Evolutionary conservation across 2,329 filamentous ascomycete genomes (phyloP).

Genomic region (Talaromyces islandicus): DNA sequence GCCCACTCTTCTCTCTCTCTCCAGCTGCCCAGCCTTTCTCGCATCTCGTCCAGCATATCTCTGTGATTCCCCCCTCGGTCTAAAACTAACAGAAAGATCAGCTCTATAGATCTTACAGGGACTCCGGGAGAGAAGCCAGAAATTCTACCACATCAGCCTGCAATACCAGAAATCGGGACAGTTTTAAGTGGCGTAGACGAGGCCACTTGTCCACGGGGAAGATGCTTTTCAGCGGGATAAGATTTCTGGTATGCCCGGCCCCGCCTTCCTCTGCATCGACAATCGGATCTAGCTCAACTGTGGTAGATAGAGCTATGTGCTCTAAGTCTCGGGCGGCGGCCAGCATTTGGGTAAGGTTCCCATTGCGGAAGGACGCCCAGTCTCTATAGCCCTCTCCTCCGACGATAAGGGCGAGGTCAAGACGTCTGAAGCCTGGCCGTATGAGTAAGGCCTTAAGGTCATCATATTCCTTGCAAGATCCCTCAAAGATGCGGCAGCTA

Average conservation of each 20-base stretch:
- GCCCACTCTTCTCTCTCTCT: background rate
- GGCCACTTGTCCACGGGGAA: conserved; percentile 25
- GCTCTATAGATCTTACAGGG: conserved; percentile 25
- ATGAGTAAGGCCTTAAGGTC: conserved; percentile 17
- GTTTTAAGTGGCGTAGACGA: conserved; percentile 24
- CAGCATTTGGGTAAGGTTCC: conserved; percentile 1
- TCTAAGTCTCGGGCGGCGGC: background rate
- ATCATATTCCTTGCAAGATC: conserved; percentile 18
- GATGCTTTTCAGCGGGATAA: conserved; percentile 18
- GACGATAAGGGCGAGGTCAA: conserved; percentile 21
- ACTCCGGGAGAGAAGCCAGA: conserved; percentile 21
- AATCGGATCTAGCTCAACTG: background rate
- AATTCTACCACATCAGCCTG: conserved; percentile 22
- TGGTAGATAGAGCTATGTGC: conserved; percentile 1
- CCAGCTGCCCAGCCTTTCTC: background rate
- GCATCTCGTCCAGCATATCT: conserved; percentile 9
- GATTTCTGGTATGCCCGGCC: background rate
- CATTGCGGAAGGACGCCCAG: conserved; percentile 8
- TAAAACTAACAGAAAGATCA: conserved; percentile 27
- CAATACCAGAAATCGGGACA: conserved; percentile 21
- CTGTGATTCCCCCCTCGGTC: conserved; percentile 9
- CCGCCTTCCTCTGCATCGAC: background rate
- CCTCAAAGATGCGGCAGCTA: conserved; percentile 25
- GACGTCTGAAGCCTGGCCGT: conserved; percentile 20
- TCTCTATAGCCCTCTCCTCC: conserved; percentile 2